These are phyloP conservation scores for Solanum etuberosum DNA, from an alignment of 257 asterid species.

Conservation along the genomic window DNA sequence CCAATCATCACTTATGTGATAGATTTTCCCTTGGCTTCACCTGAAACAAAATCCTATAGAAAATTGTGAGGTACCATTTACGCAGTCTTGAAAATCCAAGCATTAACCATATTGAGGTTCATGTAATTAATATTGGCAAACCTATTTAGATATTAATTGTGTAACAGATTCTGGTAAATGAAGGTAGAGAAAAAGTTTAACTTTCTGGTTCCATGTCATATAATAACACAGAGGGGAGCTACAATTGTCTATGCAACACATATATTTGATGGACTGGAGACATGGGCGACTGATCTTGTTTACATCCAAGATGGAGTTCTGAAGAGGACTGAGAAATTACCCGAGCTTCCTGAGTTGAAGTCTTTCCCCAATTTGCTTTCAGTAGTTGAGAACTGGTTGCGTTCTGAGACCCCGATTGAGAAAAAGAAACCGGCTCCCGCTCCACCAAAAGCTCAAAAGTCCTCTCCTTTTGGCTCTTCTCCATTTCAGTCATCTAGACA, in stretches of 20 bases:
- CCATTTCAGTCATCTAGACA: constrained; percentile 83
- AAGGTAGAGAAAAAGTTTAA: not conserved
- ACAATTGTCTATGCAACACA: constrained; percentile 91
- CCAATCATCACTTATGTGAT: not conserved
- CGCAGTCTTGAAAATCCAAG: not conserved
- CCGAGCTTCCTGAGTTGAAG: constrained; percentile 59
- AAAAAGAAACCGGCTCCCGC: constrained; percentile 37
- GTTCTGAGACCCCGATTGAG: constrained; percentile 67
- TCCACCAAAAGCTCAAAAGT: constrained; percentile 23
- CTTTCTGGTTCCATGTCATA: not conserved
- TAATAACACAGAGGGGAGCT: constrained; percentile 78
- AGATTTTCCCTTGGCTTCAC: not conserved
- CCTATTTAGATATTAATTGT: not conserved
- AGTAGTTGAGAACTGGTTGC: constrained; percentile 82
- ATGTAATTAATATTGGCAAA: not conserved
- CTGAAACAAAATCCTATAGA: not conserved
- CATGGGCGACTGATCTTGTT: constrained; percentile 85
- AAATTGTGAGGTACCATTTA: not conserved
- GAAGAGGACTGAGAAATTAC: constrained; percentile 60
- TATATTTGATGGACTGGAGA: constrained; percentile 92
- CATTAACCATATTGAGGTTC: not conserved
- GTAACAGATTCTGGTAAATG: not conserved
- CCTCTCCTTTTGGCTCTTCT: constrained; percentile 61
- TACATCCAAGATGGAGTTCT: constrained; percentile 80
- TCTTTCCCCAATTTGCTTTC: constrained; percentile 54